A percentile compares a stretch with the other conserved stretches of the same genome.
These are phyloP conservation scores for Leccinum obscurum DNA, from an alignment of 768 basidiomycete genomes.

Conservation along the genomic window DNA sequence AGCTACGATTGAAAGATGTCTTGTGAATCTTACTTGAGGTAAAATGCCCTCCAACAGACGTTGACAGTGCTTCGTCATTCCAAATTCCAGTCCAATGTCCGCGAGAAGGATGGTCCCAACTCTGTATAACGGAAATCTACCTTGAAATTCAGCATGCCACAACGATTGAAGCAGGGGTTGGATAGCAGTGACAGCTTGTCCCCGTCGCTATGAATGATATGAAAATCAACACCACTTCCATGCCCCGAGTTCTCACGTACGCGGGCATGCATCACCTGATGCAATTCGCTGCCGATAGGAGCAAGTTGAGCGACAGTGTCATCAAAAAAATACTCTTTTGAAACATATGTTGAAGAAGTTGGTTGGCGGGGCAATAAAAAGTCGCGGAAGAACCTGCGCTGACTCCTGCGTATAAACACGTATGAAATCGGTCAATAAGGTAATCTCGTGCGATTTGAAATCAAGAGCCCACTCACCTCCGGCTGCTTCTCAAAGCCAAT, in stretches of 20 bases:
- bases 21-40: slow-evolving; percentile 58
- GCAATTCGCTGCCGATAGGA: slow-evolving; percentile 42
- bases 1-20: slow-evolving; percentile 8
- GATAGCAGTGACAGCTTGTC: slow-evolving; percentile 61
- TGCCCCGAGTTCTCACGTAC: slow-evolving; percentile 33
- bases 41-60: slow-evolving; percentile 75
- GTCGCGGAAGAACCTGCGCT: slow-evolving; percentile 64
- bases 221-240: slow-evolving; percentile 5
- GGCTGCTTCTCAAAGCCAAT: slow-evolving; percentile 62
- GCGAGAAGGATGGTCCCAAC: slow-evolving; percentile 72
- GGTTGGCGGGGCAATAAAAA: slow-evolving; percentile 62
- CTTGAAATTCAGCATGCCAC: slow-evolving; percentile 81
- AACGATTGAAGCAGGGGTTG: slow-evolving; percentile 69
- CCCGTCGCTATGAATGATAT: slow-evolving; percentile 48
- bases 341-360: slow-evolving; percentile 47
- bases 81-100: slow-evolving; percentile 76
- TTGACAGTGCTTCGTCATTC: slow-evolving; percentile 64
- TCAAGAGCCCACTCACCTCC: slow-evolving; percentile 50
- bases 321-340: slow-evolving; percentile 58
- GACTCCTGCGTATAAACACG: slow-evolving; percentile 43
- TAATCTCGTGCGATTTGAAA: slow-evolving; percentile 1
- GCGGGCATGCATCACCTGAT: slow-evolving; percentile 43
- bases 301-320: slow-evolving; percentile 33
- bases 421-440: slow-evolving; percentile 14
- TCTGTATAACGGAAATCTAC: slow-evolving; percentile 65